These are phyloP conservation scores for Epicoccum nigrum DNA, from an alignment of 2,329 filamentous ascomycete genomes.

Conservation along the genomic window DNA sequence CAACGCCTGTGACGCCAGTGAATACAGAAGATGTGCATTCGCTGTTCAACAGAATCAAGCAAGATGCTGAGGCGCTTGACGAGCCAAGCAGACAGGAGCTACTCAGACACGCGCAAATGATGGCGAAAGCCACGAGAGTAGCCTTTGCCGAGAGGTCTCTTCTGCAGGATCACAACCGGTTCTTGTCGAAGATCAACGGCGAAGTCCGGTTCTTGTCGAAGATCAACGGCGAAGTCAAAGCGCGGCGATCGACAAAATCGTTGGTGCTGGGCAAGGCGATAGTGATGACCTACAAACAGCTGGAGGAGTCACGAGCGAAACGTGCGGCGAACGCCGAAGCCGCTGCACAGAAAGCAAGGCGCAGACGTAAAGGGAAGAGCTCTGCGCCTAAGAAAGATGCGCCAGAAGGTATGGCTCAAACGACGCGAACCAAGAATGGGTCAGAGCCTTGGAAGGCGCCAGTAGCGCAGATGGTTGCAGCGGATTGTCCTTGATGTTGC, in stretches of 20 bases:
- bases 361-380: too few relatives aligned
- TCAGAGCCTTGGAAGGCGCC: too few relatives aligned
- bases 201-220: constrained; percentile 32
- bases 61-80: constrained; percentile 22
- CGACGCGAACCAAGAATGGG: too few relatives aligned
- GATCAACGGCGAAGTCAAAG: constrained; percentile 38
- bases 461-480: too few relatives aligned
- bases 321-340: not conserved
- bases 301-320: constrained; percentile 1
- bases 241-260: not conserved
- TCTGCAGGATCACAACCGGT: constrained; percentile 33
- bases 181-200: constrained; percentile 38
- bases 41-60: constrained; percentile 25
- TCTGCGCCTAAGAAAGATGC: too few relatives aligned
- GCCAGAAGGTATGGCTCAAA: too few relatives aligned
- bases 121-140: constrained; percentile 30
- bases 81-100: constrained; percentile 24
- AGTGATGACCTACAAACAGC: constrained; percentile 3
- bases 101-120: constrained; percentile 21
- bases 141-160: constrained; percentile 34
- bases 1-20: constrained; percentile 27
- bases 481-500: too few relatives aligned
- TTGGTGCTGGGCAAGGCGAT: not conserved
- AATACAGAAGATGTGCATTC: constrained; percentile 22
- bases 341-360: too few relatives aligned